Conservation (phyloP, 73 alveolate genomes). For the Tetrahymena borealis region DNA sequence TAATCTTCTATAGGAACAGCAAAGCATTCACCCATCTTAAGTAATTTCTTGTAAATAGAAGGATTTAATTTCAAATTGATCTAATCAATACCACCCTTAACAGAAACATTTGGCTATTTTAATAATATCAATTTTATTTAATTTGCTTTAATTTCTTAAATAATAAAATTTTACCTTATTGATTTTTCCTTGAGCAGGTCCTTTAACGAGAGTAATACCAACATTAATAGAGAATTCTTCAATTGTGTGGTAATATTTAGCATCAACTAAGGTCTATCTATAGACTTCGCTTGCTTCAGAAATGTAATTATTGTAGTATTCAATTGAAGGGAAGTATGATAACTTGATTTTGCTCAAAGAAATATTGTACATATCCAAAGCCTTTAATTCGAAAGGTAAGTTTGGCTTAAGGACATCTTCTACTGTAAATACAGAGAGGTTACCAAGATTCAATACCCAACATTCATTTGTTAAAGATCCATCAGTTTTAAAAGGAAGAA, state of each 20-base stretch:
- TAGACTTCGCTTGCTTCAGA: background rate
- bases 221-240: background rate
- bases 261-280: background rate
- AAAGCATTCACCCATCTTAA: constrained; percentile 32
- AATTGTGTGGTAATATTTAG: background rate
- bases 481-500: constrained; percentile 9
- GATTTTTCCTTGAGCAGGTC: background rate
- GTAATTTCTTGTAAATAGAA: background rate
- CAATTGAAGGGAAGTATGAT: constrained; percentile 1
- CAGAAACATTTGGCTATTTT: background rate
- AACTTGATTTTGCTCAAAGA: background rate
- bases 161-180: background rate
- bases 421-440: constrained; percentile 8
- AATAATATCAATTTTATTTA: background rate
- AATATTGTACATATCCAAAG: constrained; percentile 11
- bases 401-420: background rate
- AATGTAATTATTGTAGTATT: background rate
- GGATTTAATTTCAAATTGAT: constrained; percentile 19
- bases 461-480: constrained; percentile 5
- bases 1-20: constrained; percentile 10
- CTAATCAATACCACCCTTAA: constrained; percentile 15
- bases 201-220: background rate
- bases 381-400: constrained; percentile 15
- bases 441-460: constrained; percentile 37
- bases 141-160: background rate